These are phyloP conservation scores for Avena atlantica DNA, from an alignment of 176 grass and related monocot species.

Conservation along the genomic window DNA sequence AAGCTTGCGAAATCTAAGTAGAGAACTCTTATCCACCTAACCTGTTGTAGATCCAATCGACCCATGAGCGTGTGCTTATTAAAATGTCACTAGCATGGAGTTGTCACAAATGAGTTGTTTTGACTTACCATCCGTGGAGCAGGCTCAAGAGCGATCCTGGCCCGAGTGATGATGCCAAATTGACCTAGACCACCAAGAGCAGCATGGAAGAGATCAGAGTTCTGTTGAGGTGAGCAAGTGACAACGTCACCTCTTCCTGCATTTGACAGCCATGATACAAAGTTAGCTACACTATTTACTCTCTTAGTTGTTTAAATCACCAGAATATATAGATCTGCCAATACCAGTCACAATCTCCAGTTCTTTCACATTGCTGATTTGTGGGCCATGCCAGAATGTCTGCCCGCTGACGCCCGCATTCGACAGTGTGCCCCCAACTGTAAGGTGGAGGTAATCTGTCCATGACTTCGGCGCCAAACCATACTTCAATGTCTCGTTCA, in stretches of 20 bases:
- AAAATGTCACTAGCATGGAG: constrained; percentile 28
- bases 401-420: constrained; percentile 89
- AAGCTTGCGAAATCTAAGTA: constrained; percentile 80
- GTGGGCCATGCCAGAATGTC: constrained; percentile 81
- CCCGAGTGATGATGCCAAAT: constrained; percentile 89
- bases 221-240: constrained; percentile 67
- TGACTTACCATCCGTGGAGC: constrained; percentile 57
- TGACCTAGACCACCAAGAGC: constrained; percentile 85
- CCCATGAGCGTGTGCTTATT: constrained; percentile 17
- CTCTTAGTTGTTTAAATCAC: neutral
- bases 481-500: constrained; percentile 66
- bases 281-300: constrained; percentile 33
- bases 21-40: constrained; percentile 88
- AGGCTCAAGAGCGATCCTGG: constrained; percentile 75
- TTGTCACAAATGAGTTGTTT: constrained; percentile 17
- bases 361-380: constrained; percentile 82
- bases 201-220: constrained; percentile 79
- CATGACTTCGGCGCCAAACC: constrained; percentile 82
- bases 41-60: constrained; percentile 50
- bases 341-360: constrained; percentile 89
- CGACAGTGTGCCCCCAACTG: constrained; percentile 73
- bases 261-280: constrained; percentile 30
- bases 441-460: constrained; percentile 92
- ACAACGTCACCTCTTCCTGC: constrained; percentile 73
- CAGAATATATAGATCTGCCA: constrained; percentile 18